Conservation (phyloP, 345 rosid genomes). For the Ricinus communis region DNA sequence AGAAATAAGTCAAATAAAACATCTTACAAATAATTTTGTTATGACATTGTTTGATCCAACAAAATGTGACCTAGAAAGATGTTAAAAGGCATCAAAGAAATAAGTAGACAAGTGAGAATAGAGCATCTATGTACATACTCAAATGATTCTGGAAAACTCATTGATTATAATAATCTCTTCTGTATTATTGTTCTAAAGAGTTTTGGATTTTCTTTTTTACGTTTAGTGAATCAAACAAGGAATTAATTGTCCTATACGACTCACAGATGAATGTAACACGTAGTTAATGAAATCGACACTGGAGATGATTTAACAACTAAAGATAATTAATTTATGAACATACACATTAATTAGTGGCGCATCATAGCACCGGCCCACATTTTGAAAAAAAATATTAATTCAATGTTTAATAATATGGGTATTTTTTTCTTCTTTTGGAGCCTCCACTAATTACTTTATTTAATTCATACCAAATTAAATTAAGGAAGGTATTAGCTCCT, state of each 20-base stretch:
- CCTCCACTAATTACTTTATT: constrained; percentile 30
- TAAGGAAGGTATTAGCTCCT: constrained; percentile 14
- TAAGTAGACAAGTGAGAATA: not conserved
- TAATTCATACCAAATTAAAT: constrained; percentile 22
- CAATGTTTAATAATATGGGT: no score
- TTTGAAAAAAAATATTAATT: no score
- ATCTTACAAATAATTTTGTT: no score
- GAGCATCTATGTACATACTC: constrained; percentile 11
- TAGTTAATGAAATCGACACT: no score
- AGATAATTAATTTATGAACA: no score
- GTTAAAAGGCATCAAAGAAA: not conserved
- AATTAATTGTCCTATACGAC: not conserved
- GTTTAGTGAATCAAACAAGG: not conserved
- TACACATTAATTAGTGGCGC: not conserved
- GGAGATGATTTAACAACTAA: no score
- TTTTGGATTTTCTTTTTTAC: not conserved
- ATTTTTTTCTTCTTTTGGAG: not conserved
- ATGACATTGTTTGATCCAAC: not conserved
- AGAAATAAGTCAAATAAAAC: no score
- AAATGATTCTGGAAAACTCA: no score
- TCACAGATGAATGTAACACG: no score
- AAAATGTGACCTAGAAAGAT: not conserved
- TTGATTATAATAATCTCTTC: no score
- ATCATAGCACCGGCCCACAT: constrained; percentile 13
- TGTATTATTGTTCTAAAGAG: no score